Evolutionary conservation across 2,329 filamentous ascomycete species (phyloP), one percentile per base, ranked within the genome.

Genomic region (Alternaria solani): DNA sequence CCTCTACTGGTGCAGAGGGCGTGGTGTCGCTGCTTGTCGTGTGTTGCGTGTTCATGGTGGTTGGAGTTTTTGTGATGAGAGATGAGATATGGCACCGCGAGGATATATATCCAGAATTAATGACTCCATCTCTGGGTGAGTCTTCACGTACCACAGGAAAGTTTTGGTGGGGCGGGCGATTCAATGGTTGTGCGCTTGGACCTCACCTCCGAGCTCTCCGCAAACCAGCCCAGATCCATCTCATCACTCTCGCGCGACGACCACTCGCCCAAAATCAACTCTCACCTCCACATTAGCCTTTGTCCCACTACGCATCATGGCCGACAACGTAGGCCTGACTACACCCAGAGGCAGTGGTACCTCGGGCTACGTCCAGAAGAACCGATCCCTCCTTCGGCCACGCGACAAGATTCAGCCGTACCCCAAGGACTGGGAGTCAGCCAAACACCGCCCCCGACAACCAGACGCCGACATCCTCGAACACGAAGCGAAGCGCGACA

Each of bases 301-400:
- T 6, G 16, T 25, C 39, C 41, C n/a, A 41, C 11, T 38, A 34
- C 49, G 12, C 30, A 54, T 34, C 70, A 98, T 98, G 95, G 95
- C 94, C 62, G 93, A 95, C 68, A 99, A 99, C 82, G 95, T 99
- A 75, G 96, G 95, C 59, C 92, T 99, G 72, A 89, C 91, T 58
- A 99, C 95, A 5, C 95, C 95, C 3, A 90, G 95, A 74, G 95
- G 95, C 69, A 96, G 92, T 76, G 95, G 95, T 48, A 99, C 95
- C 58, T 98, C 94, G 1, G 95, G 95, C 76, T 98, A 98, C 78
- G 94, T 99, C 57, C 94, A 98, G 81, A 92, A 93, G 79, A 99
- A 98, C 82, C 88, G 93, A 36, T 95, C 95, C 18, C 89, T 94
- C 76, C 88, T 97, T 70, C 89, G 87, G 75, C 93, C 92, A 30